Evolutionary conservation across 371 early-diverging fungal species (phyloP), one percentile per base, ranked within the genome.

Genomic region (Mucor irregularis): DNA sequence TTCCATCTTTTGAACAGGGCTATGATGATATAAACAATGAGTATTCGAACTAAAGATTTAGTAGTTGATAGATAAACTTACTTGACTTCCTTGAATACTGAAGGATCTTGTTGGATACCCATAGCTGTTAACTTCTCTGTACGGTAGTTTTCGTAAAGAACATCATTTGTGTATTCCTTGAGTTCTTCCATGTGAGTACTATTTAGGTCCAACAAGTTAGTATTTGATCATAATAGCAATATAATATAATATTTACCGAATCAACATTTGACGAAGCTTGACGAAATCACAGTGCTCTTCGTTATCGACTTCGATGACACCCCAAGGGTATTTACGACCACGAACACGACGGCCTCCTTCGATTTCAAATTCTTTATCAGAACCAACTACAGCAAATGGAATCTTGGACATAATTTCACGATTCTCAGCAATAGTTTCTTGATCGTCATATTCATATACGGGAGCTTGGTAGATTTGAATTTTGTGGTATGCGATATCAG

Each of bases 301-400:
- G 61, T 90, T 90, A 65, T 96, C 96, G 16, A 96, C 94, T 73
- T 94, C 94, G 58, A 97, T 91, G 24, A 91, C 85, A 66, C 98
- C 98, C 98, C 98, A 97, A 33, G 93, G 93, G 78, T 97, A 97
- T 70, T 89, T 83, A 58, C 98, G 87, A 35, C 96, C 98, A 53
- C 97, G 90, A 24, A 96, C 94, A 47, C 83, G 86, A 44, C 90
- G 88, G 50, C 96, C 92, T 53, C 90, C 90, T 26, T 83, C 70
- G 11, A 87, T 80, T 44, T 92, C 92, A 25, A 96, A 86, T 60
- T 90, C 89, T 68, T 89, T 88, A 68, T 94, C 95, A 51, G 93
- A 90, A 38, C 99, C 99, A 40, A 99, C 93, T 58, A 98, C 91
- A 39, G 98, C 96, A 63, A 99, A 97, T 1, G 98, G 98, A 58